These are phyloP conservation scores for Naegleria lovaniensis DNA, from an alignment of 208 protist species.

Conservation along the genomic window DNA sequence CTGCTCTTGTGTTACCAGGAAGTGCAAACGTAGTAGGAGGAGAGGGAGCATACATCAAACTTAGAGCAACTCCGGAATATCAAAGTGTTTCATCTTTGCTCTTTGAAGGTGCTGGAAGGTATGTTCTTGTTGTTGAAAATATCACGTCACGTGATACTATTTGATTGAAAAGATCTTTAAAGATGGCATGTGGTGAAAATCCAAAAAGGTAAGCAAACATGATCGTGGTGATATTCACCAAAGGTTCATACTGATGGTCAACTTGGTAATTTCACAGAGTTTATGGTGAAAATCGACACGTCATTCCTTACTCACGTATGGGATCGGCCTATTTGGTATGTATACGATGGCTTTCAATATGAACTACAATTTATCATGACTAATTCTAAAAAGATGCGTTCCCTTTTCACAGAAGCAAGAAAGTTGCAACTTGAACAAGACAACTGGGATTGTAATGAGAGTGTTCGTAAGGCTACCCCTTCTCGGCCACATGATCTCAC, in stretches of 20 bases:
- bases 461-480: neutral
- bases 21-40: constrained; percentile 41
- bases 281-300: constrained; percentile 23
- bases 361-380: no score
- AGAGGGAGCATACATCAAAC: constrained; percentile 32
- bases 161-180: constrained; percentile 31
- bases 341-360: no score
- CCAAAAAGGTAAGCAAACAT: constrained; percentile 33
- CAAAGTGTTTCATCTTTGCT: no score
- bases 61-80: neutral
- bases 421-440: constrained; percentile 3
- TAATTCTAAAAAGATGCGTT: no score
- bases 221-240: no score
- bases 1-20: constrained; percentile 40
- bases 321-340: neutral
- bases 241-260: no score
- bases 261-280: no score
- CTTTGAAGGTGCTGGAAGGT: no score
- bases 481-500: constrained; percentile 29
- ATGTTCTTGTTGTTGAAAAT: neutral
- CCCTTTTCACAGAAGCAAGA: neutral
- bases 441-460: constrained; percentile 26
- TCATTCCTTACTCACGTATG: constrained; percentile 32
- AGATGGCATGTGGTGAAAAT: constrained; percentile 50
- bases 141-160: constrained; percentile 35